Percentiles rank a stretch among this genome's conserved stretches.
Evolutionary conservation across 129 eudicot genomes (phyloP).

Genomic region (Silybum marianum): DNA sequence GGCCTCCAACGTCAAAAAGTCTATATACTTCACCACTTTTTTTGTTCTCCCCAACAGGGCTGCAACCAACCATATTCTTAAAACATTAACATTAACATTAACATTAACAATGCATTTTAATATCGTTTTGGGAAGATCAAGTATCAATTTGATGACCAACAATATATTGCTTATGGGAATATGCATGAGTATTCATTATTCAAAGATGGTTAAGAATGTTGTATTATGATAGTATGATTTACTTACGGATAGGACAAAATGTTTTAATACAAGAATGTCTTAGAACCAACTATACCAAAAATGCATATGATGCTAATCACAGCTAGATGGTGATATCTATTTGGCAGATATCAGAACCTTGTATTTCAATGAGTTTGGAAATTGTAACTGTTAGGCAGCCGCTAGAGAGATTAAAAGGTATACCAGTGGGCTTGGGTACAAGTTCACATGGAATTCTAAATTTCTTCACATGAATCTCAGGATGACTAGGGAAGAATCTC

Average conservation of each 20-base stretch:
- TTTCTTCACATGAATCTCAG: not conserved
- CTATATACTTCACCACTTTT: constrained; percentile 97
- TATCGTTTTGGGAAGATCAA: not conserved
- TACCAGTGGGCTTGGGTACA: not conserved
- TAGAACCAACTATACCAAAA: not conserved
- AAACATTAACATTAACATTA: constrained; percentile 1
- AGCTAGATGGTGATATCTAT: not conserved
- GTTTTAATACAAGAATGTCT: not conserved
- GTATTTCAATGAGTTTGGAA: not conserved
- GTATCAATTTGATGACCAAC: not conserved
- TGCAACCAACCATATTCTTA: constrained; percentile 40
- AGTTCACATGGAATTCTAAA: not conserved
- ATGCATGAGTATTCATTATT: not conserved
- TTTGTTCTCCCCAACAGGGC: constrained; percentile 98
- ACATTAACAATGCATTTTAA: not conserved
- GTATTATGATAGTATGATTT: not conserved
- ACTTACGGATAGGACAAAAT: not conserved
- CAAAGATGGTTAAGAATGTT: not conserved
- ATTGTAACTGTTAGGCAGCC: not conserved
- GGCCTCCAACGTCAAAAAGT: constrained; percentile 98
- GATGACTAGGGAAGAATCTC: not conserved
- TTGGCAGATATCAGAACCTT: not conserved
- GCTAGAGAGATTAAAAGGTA: not conserved
- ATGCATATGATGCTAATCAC: not conserved
- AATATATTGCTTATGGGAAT: not conserved